A percentile compares a stretch with the other conserved stretches of the same genome.
Conservation (phyloP, 345 rosid species). For the Eutrema heterophyllum region DNA sequence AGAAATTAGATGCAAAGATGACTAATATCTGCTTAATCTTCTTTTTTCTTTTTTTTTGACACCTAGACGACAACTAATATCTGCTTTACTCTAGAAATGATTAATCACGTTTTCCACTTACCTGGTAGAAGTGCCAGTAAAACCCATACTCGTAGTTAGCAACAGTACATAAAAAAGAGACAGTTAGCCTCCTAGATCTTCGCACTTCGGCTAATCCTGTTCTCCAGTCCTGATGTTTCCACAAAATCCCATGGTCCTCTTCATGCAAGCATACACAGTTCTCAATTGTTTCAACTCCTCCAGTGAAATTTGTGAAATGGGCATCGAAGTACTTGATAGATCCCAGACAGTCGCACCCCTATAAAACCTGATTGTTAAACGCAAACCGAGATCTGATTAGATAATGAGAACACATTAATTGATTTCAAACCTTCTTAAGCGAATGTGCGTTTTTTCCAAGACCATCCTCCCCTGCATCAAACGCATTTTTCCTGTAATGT, state of each 20-base stretch:
- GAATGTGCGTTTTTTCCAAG: constrained; percentile 95
- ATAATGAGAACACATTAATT: constrained; percentile 12
- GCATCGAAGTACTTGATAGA: constrained; percentile 87
- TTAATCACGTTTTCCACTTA: constrained; percentile 31
- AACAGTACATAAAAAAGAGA: constrained; percentile 77
- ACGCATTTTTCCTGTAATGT: constrained; percentile 91
- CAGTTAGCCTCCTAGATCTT: constrained; percentile 79
- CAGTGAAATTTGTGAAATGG: constrained; percentile 81
- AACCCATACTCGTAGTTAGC: constrained; percentile 94
- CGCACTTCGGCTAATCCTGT: constrained; percentile 93
- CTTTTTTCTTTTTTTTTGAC: too few species aligned
- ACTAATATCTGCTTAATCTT: neutral
- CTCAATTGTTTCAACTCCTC: constrained; percentile 87
- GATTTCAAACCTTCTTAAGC: constrained; percentile 66
- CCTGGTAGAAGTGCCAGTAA: constrained; percentile 96
- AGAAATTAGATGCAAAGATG: neutral
- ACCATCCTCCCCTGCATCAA: constrained; percentile 97
- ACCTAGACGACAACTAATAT: neutral
- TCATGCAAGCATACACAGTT: constrained; percentile 91
- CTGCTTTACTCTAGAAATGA: neutral
- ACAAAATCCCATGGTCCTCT: constrained; percentile 86
- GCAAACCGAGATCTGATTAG: neutral
- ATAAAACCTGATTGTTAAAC: constrained; percentile 14
- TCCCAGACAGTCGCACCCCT: constrained; percentile 94
- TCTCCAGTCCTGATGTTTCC: constrained; percentile 99